Percentiles rank a stretch among this genome's conserved stretches.
These are phyloP conservation scores for Eustoma russellianum DNA, from an alignment of 257 asterid species.

Conservation along the genomic window DNA sequence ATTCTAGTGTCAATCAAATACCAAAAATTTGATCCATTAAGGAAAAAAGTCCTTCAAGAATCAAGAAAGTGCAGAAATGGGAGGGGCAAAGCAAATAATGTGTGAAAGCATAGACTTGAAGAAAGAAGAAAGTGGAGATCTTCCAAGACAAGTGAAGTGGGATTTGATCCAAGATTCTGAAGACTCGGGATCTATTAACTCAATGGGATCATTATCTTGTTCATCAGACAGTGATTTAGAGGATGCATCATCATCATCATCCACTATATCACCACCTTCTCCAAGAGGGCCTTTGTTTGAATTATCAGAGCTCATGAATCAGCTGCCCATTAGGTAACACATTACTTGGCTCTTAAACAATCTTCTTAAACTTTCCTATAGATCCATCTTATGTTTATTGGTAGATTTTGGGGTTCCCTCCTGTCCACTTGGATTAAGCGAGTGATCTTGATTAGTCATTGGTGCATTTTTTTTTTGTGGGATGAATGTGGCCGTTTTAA, in stretches of 20 bases:
- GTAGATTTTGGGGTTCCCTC: too few species aligned
- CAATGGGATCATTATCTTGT: conserved; percentile 23
- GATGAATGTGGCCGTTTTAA: too few species aligned
- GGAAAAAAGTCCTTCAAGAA: too few species aligned
- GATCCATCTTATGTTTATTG: too few species aligned
- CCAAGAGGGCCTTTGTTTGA: conserved; percentile 32
- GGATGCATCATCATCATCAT: conserved; percentile 28
- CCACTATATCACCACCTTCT: conserved; percentile 2
- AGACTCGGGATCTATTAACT: conserved; percentile 22
- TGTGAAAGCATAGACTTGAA: conserved; percentile 18
- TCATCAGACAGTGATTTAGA: conserved; percentile 22
- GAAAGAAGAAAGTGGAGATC: conserved; percentile 2
- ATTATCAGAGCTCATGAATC: conserved; percentile 42
- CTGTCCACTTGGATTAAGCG: too few species aligned
- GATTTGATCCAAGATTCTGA: conserved; percentile 11
- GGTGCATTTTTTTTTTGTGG: too few species aligned
- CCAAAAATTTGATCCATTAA: too few species aligned
- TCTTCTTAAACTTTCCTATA: neutral
- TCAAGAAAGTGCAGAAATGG: too few species aligned
- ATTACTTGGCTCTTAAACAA: neutral
- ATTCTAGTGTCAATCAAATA: too few species aligned
- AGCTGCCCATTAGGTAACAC: conserved; percentile 60
- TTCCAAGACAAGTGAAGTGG: conserved; percentile 24
- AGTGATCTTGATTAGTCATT: too few species aligned
- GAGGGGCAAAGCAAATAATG: neutral